Evolutionary conservation across 176 grass and related monocot species (phyloP).

Genomic region (Oryza meyeriana): DNA sequence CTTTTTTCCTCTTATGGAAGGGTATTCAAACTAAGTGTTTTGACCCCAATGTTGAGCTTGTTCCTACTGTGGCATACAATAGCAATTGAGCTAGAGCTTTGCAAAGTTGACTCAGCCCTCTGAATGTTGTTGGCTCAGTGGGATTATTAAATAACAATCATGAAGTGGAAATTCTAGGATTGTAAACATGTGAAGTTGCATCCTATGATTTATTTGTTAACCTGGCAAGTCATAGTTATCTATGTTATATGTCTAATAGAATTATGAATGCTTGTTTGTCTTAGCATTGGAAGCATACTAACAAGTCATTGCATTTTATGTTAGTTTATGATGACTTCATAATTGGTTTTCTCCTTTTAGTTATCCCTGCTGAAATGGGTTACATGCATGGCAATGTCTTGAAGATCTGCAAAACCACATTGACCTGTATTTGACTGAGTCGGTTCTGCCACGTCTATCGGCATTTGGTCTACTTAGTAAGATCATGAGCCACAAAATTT

Average conservation of each 20-base stretch:
- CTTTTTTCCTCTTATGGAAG: not conserved
- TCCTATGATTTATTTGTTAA: conserved; percentile 20
- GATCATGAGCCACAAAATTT: conserved; percentile 81
- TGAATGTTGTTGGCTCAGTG: not conserved
- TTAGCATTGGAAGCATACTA: conserved; percentile 13
- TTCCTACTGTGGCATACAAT: not conserved
- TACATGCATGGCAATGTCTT: conserved; percentile 93
- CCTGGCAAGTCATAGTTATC: not conserved
- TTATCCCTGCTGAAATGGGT: conserved; percentile 69
- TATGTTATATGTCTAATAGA: conserved; percentile 18
- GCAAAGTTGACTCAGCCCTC: not conserved
- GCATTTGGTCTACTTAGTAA: conserved; percentile 77
- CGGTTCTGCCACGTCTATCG: conserved; percentile 71
- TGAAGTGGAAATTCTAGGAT: conserved; percentile 9
- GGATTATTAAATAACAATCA: not conserved
- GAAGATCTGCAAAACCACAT: conserved; percentile 67
- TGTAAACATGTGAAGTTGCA: not conserved
- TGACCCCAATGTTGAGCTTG: conserved; percentile 9
- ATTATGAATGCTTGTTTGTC: conserved; percentile 9
- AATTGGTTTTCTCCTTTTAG: conserved; percentile 46
- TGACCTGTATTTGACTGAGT: conserved; percentile 97
- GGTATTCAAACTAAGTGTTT: conserved; percentile 8
- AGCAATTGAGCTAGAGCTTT: conserved; percentile 6
- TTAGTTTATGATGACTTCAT: conserved; percentile 32
- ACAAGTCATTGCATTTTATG: conserved; percentile 9